Evolutionary conservation across 805 yeast species (phyloP).

Genomic region (Wickerhamiella slavikovae): DNA sequence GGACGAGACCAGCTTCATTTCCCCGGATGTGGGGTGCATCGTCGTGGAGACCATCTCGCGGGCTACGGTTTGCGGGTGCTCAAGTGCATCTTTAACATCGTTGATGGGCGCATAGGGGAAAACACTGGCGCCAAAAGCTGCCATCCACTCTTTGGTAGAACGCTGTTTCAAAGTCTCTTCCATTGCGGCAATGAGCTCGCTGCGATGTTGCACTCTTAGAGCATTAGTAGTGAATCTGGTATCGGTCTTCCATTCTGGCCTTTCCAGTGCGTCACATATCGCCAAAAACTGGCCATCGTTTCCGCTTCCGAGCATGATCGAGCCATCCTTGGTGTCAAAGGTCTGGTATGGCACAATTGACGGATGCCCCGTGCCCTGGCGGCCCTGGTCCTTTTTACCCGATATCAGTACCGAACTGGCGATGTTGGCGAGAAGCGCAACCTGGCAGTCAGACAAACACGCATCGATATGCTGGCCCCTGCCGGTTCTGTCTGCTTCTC

Average conservation of each 20-base stretch:
- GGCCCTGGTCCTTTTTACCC: conserved; percentile 21
- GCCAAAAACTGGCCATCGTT: conserved; percentile 20
- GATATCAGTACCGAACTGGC: conserved; percentile 21
- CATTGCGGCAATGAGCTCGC: conserved; percentile 17
- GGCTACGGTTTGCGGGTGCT: conserved; percentile 19
- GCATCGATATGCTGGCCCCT: conserved; percentile 22
- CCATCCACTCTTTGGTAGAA: conserved; percentile 20
- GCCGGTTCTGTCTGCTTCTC: conserved; percentile 17
- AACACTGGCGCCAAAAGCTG: conserved; percentile 15
- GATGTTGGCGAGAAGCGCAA: conserved; percentile 22
- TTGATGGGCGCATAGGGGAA: conserved; percentile 24
- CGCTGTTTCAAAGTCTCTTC: conserved; percentile 13
- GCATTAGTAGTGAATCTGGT: conserved; percentile 18
- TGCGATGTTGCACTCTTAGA: conserved; percentile 18
- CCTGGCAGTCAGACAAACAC: conserved; percentile 21
- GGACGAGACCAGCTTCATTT: conserved; percentile 18
- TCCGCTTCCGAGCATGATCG: conserved; percentile 24
- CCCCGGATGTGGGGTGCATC: conserved; percentile 20
- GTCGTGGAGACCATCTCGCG: conserved; percentile 19
- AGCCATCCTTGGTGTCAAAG: conserved; percentile 20
- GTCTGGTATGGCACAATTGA: conserved; percentile 24
- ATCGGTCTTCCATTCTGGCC: conserved; percentile 21
- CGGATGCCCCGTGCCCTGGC: conserved; percentile 24
- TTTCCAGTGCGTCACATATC: conserved; percentile 17
- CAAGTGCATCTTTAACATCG: conserved; percentile 19